Evolutionary conservation across 1,284 basidiomycete species (phyloP).

Genomic region (Puccinia sorghi): DNA sequence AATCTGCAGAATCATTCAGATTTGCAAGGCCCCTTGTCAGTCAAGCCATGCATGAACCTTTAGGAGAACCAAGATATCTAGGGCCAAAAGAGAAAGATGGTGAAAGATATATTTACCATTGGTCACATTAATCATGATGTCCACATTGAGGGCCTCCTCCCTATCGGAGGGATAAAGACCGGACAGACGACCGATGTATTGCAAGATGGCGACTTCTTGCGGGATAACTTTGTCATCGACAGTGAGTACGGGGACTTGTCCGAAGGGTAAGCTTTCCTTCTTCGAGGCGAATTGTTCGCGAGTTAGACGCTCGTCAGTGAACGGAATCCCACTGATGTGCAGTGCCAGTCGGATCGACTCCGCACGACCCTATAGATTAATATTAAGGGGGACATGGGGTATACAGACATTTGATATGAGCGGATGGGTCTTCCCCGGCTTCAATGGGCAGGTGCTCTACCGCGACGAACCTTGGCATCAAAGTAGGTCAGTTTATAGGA

Average conservation of each 20-base stretch:
- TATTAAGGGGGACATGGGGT: not conserved
- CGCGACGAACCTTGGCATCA: slow-evolving; percentile 1
- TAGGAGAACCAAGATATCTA: too few species aligned
- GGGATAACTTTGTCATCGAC: slow-evolving; percentile 7
- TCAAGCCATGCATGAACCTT: too few species aligned
- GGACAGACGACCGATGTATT: not conserved
- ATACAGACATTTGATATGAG: not conserved
- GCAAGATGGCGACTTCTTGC: slow-evolving; percentile 19
- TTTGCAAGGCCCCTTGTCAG: not conserved
- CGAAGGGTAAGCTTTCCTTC: slow-evolving; percentile 13
- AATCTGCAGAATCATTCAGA: not conserved
- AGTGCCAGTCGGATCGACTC: slow-evolving; percentile 7
- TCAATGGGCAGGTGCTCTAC: not conserved
- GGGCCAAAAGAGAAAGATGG: not conserved
- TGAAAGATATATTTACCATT: not conserved
- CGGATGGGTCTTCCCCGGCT: too few species aligned
- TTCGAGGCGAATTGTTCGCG: not conserved
- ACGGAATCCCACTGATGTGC: not conserved
- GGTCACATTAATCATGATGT: not conserved
- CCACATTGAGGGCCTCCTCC: not conserved
- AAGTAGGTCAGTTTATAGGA: slow-evolving; percentile 10
- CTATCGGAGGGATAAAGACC: slow-evolving; percentile 5
- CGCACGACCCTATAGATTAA: not conserved
- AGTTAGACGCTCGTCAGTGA: slow-evolving; percentile 4
- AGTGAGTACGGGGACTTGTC: not conserved